Conservation (phyloP, 441 rosid species). For the Euphorbia celastroides region DNA sequence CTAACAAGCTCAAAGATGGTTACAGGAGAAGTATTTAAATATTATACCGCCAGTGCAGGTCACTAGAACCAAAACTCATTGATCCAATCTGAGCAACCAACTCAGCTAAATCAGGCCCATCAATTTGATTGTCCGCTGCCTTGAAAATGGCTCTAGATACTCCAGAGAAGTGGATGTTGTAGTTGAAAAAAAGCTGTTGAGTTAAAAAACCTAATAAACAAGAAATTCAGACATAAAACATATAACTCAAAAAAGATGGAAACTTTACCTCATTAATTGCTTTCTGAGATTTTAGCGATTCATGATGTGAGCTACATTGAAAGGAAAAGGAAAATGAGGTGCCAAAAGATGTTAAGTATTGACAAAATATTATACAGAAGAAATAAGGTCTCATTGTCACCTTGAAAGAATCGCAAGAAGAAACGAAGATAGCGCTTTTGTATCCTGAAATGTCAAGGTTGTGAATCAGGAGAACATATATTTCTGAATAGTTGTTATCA, state of each 20-base stretch:
- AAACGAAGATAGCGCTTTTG: slow-evolving; percentile 72
- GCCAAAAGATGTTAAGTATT: slow-evolving; percentile 5
- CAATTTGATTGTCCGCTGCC: slow-evolving; percentile 52
- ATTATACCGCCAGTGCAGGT: slow-evolving; percentile 97
- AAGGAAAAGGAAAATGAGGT: slow-evolving; percentile 21
- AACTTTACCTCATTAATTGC: slow-evolving; percentile 84
- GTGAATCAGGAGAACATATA: slow-evolving; percentile 25
- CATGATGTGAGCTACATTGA: slow-evolving; percentile 86
- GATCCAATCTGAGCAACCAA: slow-evolving; percentile 85
- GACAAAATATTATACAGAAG: slow-evolving; percentile 11
- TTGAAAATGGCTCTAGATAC: slow-evolving; percentile 77
- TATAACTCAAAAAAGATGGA: slow-evolving; percentile 12
- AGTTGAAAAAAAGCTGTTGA: slow-evolving; percentile 96
- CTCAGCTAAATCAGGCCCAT: slow-evolving; percentile 66
- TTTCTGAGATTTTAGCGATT: slow-evolving; percentile 90
- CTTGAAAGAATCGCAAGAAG: slow-evolving; percentile 91
- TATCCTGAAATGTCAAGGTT: slow-evolving; percentile 61
- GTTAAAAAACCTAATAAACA: slow-evolving; percentile 23
- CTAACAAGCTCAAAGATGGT: slow-evolving; percentile 12
- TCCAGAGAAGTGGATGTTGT: slow-evolving; percentile 93
- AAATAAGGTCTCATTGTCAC: slow-evolving; percentile 27
- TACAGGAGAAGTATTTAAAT: slow-evolving; percentile 19
- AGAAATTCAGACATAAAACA: slow-evolving; percentile 17
- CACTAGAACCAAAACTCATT: slow-evolving; percentile 86
- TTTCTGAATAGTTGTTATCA: slow-evolving; percentile 11